These are phyloP conservation scores for Brassica cretica DNA, from an alignment of 345 rosid species.

Conservation along the genomic window DNA sequence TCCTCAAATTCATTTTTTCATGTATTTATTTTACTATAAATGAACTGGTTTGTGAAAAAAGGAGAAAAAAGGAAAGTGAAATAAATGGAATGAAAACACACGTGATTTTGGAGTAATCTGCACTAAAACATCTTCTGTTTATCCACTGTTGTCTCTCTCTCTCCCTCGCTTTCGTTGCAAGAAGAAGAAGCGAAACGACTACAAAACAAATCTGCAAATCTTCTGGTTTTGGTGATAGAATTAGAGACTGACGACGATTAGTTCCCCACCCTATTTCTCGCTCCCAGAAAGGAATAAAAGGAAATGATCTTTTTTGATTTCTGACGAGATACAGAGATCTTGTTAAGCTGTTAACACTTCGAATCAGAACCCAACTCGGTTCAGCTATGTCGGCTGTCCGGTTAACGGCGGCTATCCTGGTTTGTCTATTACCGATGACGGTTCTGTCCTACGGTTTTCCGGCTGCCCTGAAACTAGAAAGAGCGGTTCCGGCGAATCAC, in stretches of 20 bases:
- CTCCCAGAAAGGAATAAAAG: slow-evolving; percentile 2
- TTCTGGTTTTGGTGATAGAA: slow-evolving; percentile 10
- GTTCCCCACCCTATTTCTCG: no score
- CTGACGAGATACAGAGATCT: slow-evolving; percentile 19
- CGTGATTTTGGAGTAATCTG: slow-evolving; percentile 16
- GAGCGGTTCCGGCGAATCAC: slow-evolving; percentile 54
- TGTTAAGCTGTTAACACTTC: background rate
- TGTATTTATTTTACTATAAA: no score
- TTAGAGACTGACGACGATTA: background rate
- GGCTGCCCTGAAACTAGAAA: slow-evolving; percentile 55
- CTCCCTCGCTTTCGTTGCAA: background rate
- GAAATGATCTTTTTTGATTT: slow-evolving; percentile 10
- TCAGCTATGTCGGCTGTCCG: slow-evolving; percentile 25
- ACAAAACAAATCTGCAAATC: slow-evolving; percentile 18
- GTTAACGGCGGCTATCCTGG: slow-evolving; percentile 5
- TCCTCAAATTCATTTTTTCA: no score
- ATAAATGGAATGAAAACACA: slow-evolving; percentile 29
- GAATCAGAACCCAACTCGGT: background rate
- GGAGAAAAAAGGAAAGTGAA: background rate
- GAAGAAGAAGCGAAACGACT: background rate
- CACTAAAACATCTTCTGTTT: slow-evolving; percentile 29
- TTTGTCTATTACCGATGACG: slow-evolving; percentile 24
- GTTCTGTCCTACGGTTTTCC: slow-evolving; percentile 53
- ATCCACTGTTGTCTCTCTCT: slow-evolving; percentile 14
- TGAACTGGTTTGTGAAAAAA: background rate